A percentile compares a stretch with the other conserved stretches of the same genome.
These are phyloP conservation scores for Claviceps paspali DNA, from an alignment of 2,329 filamentous ascomycete genomes.

Conservation along the genomic window DNA sequence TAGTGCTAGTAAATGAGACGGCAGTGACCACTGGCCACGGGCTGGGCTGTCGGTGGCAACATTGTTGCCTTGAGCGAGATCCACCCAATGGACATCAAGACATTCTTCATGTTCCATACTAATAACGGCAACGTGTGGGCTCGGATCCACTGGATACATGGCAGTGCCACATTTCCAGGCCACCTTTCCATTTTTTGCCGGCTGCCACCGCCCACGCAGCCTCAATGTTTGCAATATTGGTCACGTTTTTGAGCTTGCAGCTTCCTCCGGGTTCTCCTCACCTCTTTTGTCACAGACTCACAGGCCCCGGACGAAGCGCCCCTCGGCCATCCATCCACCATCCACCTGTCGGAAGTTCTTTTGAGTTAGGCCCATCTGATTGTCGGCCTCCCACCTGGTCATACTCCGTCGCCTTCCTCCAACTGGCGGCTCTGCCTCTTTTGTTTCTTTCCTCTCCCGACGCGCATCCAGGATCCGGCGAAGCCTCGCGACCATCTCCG, in stretches of 20 bases:
- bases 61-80: too few species aligned
- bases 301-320: background rate
- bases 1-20: too few species aligned
- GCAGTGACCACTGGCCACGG: too few species aligned
- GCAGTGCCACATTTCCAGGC: background rate
- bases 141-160: too few species aligned
- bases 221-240: constrained; percentile 5
- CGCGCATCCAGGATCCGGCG: constrained; percentile 3
- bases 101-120: too few species aligned
- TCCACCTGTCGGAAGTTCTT: background rate
- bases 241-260: constrained; percentile 3
- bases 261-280: constrained; percentile 4
- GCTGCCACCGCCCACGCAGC: constrained; percentile 6
- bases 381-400: too few species aligned
- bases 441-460: background rate
- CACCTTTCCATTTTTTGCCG: constrained; percentile 8
- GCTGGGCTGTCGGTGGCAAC: too few species aligned
- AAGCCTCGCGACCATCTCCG: constrained; percentile 2
- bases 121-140: too few species aligned
- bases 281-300: too few species aligned
- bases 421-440: constrained; percentile 1
- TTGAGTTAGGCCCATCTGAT: too few species aligned
- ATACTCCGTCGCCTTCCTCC: too few species aligned
- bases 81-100: too few species aligned
- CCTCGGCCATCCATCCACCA: background rate